Evolutionary conservation across 768 basidiomycete species (phyloP), one percentile per base, ranked within the genome.

Genomic region (Termitomyces sp.): DNA sequence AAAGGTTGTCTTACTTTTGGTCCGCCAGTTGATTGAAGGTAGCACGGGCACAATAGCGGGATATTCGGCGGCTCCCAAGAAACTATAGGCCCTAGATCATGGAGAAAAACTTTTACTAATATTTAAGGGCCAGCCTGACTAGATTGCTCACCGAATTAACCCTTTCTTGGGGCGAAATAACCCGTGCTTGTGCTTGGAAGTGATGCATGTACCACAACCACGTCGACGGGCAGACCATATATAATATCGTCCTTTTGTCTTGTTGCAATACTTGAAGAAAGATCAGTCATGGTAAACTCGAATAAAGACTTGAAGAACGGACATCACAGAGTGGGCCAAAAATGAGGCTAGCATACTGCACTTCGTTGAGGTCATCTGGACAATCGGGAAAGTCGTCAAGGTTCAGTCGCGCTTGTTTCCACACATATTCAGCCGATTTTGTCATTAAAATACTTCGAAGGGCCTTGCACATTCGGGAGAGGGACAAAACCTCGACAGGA

Each of bases 401-500:
- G 15, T 61, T 61, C 0, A 30, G 16, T 15, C 57, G 51, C 16
- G 62, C 59, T 42, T 53, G 44, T n/a, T 22, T 53, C 62, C 62
- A 63, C 20, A 58, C 27, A 33, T 15, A 33, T 33, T 53, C 42
- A 2, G 55, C 49, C 34, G 51, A 55, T n/a, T 55, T 55, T 18
- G 47, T 58, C 67, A 69, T 67, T 8, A 72, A 53, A 3, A 67
- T 67, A 12, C 34, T 48, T 5, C 72, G 71, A 34, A 78, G 62
- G 8, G 61, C 36, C 58, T 71, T 75, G 15, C 72, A 68, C 16
- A 72, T 73, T 22, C 75, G 71, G 16, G 75, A 67, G 20, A 80
- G 69, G 31, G 66, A 67, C 22, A 79, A 65, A 20, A 80, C 62
- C 58, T 77, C 77, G 9, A 68, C 20, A 6, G 76, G 75, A 27